phyloP scores from a whole-genome alignment of 1,139 yeast genomes.

The Saccharomyces hybrid region DNA sequence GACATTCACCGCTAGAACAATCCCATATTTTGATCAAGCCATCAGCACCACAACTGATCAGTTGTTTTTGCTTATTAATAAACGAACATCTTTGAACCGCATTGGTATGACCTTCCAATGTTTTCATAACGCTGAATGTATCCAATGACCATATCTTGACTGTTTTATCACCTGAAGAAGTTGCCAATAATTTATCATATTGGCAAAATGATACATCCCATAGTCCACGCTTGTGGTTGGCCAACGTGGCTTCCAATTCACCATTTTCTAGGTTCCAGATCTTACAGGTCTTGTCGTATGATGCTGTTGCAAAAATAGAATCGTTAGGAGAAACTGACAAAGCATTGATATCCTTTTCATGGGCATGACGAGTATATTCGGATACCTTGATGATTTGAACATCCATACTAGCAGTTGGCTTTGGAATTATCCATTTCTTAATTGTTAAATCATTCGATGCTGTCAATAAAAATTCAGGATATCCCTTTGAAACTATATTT shows the following conservation, averaged over 20 bases:
- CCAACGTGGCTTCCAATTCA: constrained; percentile 73
- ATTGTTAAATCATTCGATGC: constrained; percentile 87
- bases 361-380: constrained; percentile 88
- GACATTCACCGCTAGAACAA: constrained; percentile 62
- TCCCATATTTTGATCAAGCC: constrained; percentile 93
- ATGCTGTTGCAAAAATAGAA: constrained; percentile 81
- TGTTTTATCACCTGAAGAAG: constrained; percentile 88
- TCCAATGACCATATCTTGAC: constrained; percentile 80
- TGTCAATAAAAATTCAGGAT: constrained; percentile 71
- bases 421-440: constrained; percentile 79
- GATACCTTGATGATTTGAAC: constrained; percentile 40
- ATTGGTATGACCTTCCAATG: constrained; percentile 92
- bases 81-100: constrained; percentile 79
- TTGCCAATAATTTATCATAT: constrained; percentile 65
- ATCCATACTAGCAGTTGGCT: constrained; percentile 19
- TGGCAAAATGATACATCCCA: constrained; percentile 86
- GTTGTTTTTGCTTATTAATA: constrained; percentile 56
- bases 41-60: constrained; percentile 88
- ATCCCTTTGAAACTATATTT: constrained; percentile 41
- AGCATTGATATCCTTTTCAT: constrained; percentile 90
- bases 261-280: constrained; percentile 81
- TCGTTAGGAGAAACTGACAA: constrained; percentile 86
- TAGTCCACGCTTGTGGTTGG: constrained; percentile 89
- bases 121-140: constrained; percentile 67
- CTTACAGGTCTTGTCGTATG: constrained; percentile 90